Conservation (phyloP, 352 stramenopile species). For the Stramenopiles sp. region DNA sequence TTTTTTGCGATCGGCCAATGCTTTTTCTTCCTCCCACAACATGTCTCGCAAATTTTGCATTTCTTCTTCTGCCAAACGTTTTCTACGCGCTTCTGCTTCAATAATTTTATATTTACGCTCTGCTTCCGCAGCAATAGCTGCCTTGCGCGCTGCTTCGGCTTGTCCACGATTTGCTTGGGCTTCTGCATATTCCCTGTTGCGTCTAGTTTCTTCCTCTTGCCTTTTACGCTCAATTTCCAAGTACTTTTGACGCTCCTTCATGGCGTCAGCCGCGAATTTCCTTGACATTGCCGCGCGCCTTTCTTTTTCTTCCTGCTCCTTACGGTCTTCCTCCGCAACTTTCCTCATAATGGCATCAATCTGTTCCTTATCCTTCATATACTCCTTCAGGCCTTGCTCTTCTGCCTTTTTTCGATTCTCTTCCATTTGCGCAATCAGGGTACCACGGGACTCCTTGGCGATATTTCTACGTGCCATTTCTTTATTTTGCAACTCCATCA, state of each 20-base stretch:
- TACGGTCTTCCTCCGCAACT: slow-evolving; percentile 54
- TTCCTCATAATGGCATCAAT: slow-evolving; percentile 57
- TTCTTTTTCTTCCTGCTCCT: slow-evolving; percentile 37
- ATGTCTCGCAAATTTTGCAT: slow-evolving; percentile 58
- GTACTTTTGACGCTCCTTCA: not conserved
- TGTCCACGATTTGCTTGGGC: not conserved
- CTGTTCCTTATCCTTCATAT: slow-evolving; percentile 46
- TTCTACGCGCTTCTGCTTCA: slow-evolving; percentile 36
- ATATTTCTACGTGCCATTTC: slow-evolving; percentile 40
- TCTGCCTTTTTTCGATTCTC: slow-evolving; percentile 29
- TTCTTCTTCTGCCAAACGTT: slow-evolving; percentile 53
- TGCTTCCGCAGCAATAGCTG: not conserved
- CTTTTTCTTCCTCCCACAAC: slow-evolving; percentile 67
- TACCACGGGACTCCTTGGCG: slow-evolving; percentile 40
- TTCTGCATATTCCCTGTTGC: not conserved
- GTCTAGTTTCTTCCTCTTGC: not conserved
- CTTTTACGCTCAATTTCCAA: not conserved
- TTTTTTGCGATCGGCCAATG: not conserved
- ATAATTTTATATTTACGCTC: slow-evolving; percentile 4
- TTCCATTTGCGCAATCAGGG: slow-evolving; percentile 44
- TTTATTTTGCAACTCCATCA: slow-evolving; percentile 29
- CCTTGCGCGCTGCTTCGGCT: not conserved
- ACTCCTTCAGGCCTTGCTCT: slow-evolving; percentile 43
- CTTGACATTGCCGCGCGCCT: not conserved
- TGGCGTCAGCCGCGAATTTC: not conserved